Conservation (phyloP, 768 basidiomycete species). For the Hericium rajendrae region DNA sequence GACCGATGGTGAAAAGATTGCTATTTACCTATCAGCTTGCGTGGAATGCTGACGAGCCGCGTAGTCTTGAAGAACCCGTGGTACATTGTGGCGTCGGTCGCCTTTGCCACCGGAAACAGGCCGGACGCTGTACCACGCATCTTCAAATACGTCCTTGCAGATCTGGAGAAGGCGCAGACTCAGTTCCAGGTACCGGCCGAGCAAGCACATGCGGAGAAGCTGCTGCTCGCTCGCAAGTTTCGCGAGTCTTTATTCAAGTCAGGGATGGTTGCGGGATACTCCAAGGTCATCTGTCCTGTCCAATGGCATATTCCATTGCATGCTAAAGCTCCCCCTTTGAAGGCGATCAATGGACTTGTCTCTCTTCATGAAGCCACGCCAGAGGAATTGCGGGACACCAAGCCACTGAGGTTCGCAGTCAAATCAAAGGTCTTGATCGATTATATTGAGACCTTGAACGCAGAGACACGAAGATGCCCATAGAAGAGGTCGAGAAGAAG, state of each 20-base stretch:
- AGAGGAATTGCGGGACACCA: constrained; percentile 37
- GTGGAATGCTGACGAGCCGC: background rate
- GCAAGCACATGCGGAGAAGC: constrained; percentile 24
- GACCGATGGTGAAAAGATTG: constrained; percentile 4
- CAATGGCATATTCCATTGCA: constrained; percentile 1
- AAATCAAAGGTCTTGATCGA: background rate
- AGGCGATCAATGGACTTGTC: constrained; percentile 52
- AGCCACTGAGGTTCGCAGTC: constrained; percentile 33
- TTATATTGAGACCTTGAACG: background rate
- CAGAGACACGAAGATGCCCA: constrained; percentile 33
- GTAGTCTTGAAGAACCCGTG: constrained; percentile 35
- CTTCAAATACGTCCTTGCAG: constrained; percentile 38
- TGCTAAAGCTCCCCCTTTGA: background rate
- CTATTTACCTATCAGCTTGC: background rate
- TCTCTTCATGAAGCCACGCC: constrained; percentile 44
- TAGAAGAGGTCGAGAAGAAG: constrained; percentile 31
- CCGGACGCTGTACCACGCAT: constrained; percentile 50
- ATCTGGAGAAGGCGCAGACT: constrained; percentile 25
- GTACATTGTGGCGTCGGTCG: constrained; percentile 48
- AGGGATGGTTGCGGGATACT: constrained; percentile 46
- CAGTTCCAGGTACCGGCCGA: constrained; percentile 12
- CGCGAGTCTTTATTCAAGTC: constrained; percentile 56
- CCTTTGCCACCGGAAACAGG: constrained; percentile 48
- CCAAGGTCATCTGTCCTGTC: constrained; percentile 31
- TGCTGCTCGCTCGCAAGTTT: constrained; percentile 41